Percentiles rank a stretch among this genome's conserved stretches.
Conservation (phyloP, 768 basidiomycete genomes). For the Leccinum rimulosum region DNA sequence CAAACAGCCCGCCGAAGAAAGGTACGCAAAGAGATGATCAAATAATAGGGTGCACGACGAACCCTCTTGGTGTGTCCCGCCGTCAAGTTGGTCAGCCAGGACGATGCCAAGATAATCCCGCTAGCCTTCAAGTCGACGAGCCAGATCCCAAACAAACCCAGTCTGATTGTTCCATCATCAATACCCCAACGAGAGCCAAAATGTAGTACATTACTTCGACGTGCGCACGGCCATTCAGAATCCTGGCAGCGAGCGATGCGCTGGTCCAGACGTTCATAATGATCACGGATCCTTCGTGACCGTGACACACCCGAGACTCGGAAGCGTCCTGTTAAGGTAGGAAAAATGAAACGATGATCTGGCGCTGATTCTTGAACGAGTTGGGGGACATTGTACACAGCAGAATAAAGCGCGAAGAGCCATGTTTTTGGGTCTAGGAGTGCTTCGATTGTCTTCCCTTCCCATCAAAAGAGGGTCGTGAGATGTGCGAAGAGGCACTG, state of each 20-base stretch:
- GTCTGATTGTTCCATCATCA: slow-evolving; percentile 66
- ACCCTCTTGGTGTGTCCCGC: slow-evolving; percentile 67
- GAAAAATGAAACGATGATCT: slow-evolving; percentile 64
- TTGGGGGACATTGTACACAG: slow-evolving; percentile 60
- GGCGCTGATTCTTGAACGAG: slow-evolving; percentile 62
- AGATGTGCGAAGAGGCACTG: slow-evolving; percentile 49
- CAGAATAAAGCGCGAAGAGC: slow-evolving; percentile 70
- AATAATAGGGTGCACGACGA: slow-evolving; percentile 36
- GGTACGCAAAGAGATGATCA: not conserved
- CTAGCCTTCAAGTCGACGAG: slow-evolving; percentile 43
- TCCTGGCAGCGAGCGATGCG: slow-evolving; percentile 53
- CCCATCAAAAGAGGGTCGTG: not conserved
- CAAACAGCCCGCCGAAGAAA: not conserved
- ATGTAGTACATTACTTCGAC: slow-evolving; percentile 59
- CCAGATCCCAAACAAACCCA: slow-evolving; percentile 54
- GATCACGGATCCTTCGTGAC: slow-evolving; percentile 50
- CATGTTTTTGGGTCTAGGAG: slow-evolving; percentile 69
- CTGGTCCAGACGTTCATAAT: slow-evolving; percentile 71
- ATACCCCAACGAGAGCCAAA: slow-evolving; percentile 60
- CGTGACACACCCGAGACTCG: slow-evolving; percentile 60
- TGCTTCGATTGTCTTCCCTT: slow-evolving; percentile 52
- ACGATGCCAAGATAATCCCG: slow-evolving; percentile 44
- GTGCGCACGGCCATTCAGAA: slow-evolving; percentile 60
- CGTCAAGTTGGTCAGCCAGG: slow-evolving; percentile 65
- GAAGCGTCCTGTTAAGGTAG: slow-evolving; percentile 47